Base-by-base conservation (phyloP, 176 grass and related monocot genomes). In the sorghum (Sorghum bicolor) region DNA sequence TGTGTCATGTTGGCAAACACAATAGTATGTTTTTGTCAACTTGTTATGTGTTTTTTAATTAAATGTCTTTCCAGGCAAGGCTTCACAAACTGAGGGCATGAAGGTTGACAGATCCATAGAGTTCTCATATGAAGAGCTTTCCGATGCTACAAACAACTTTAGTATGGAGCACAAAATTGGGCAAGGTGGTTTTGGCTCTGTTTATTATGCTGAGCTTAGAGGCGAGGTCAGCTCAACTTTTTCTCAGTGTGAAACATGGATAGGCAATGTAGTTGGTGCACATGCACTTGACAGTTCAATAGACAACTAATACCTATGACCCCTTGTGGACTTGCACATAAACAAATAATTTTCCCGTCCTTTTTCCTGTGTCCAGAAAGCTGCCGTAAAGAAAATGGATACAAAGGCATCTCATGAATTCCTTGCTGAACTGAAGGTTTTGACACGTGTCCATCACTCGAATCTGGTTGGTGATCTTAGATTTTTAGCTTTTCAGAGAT, bases 101-200 rank as follows among this genome's bases (percentile, higher is more conserved):
- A 92, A 81, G 36, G 91, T 95, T 61, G 91, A 95, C 20, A 95
- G 88, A 88, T 95, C 93, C 78, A 87, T 98, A 63, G 91, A 95
- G 80, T 98, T 98, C 83, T 90, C 85, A 31, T 98, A 95, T 83
- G 89, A 87, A 78, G 96, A 98, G 81, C 96, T 98, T 85, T 91
- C 81, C n/a, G 85, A 82, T 61, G 91, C 89, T 64, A 98, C 96
- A 71, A 62, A 90, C 84, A 89, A 89, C 25, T 98, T 98, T 83
- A 93, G 78, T 66, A 82, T 98, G 64, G 83, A 82, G 76, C 89
- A 98, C 80, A 93, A 98, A 87, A 98, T 98, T 16, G 96, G 96
- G 47, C 88, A 95, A 88, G 96, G 96, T 72, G 96, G 96, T 77
- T 98, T 90, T 79, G 88, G 88, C 14, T 31, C 88, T 83, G 88